Percentiles rank a stretch among this genome's conserved stretches.
Conservation (phyloP, 306 rosid species). For the Quercus bicolor region DNA sequence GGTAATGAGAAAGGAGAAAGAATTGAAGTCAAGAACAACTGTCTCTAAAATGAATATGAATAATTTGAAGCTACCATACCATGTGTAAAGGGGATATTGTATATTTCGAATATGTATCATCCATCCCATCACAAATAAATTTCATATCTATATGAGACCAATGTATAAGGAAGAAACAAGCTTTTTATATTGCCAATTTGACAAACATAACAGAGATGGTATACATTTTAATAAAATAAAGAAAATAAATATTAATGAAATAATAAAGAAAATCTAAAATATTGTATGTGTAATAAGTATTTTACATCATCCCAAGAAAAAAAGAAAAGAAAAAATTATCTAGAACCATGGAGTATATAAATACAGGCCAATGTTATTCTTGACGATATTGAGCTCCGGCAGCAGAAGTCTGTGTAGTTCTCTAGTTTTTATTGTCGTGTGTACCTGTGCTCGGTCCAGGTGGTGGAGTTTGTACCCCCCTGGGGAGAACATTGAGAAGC, state of each 20-base stretch:
- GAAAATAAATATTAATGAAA: too few relatives aligned
- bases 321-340: not conserved
- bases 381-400: too few relatives aligned
- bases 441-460: constrained; percentile 67
- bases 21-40: too few relatives aligned
- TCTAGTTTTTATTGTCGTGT: constrained; percentile 20
- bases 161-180: too few relatives aligned
- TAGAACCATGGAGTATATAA: not conserved
- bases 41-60: too few relatives aligned
- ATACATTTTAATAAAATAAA: not conserved
- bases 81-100: too few relatives aligned
- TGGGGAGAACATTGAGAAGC: constrained; percentile 69
- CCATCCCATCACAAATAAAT: too few relatives aligned
- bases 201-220: too few relatives aligned
- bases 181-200: too few relatives aligned
- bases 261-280: not conserved
- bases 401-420: not conserved
- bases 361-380: not conserved
- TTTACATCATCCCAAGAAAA: not conserved
- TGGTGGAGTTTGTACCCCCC: constrained; percentile 34
- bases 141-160: too few relatives aligned
- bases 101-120: too few relatives aligned
- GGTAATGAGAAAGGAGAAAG: too few relatives aligned
- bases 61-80: not conserved
- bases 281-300: not conserved